Evolutionary conservation across 2,329 filamentous ascomycete genomes (phyloP).

Genomic region (Zasmidium citrigriseum): DNA sequence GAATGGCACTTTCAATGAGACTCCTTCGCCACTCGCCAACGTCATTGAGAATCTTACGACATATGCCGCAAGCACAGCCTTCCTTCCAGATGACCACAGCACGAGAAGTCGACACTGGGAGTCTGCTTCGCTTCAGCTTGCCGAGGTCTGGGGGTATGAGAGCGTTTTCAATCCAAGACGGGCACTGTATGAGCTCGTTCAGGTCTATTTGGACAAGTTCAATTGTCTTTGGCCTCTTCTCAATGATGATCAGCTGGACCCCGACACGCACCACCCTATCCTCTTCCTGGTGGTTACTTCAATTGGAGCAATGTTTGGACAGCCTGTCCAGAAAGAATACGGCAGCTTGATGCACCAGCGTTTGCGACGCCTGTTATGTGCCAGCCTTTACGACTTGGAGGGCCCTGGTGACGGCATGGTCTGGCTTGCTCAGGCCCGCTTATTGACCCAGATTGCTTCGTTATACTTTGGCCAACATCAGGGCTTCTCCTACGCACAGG

Average conservation of each 20-base stretch:
- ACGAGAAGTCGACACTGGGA: slow-evolving; percentile 15
- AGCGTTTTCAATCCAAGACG: slow-evolving; percentile 1
- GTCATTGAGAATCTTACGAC: slow-evolving; percentile 14
- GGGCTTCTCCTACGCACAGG: slow-evolving; percentile 19
- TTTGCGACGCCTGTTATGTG: slow-evolving; percentile 14
- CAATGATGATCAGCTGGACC: slow-evolving; percentile 13
- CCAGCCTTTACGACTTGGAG: slow-evolving; percentile 19
- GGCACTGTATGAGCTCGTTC: slow-evolving; percentile 13
- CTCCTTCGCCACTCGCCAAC: slow-evolving; percentile 2
- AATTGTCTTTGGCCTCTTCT: slow-evolving; percentile 17
- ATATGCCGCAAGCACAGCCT: slow-evolving; percentile 17
- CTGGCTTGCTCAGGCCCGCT: slow-evolving; percentile 18
- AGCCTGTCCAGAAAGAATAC: slow-evolving; percentile 12
- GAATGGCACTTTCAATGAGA: not conserved
- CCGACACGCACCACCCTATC: slow-evolving; percentile 15
- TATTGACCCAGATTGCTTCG: slow-evolving; percentile 18
- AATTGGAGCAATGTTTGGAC: slow-evolving; percentile 19
- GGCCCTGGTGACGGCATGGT: slow-evolving; percentile 14
- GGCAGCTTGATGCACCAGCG: slow-evolving; percentile 18
- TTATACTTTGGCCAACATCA: slow-evolving; percentile 23
- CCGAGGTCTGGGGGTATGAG: slow-evolving; percentile 12
- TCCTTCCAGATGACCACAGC: slow-evolving; percentile 9
- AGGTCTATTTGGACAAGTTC: slow-evolving; percentile 15
- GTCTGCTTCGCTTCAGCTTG: slow-evolving; percentile 15
- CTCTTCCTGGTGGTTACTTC: slow-evolving; percentile 17